These are phyloP conservation scores for Aureobasidium lini DNA, from an alignment of 2,329 filamentous ascomycete genomes.

Conservation along the genomic window DNA sequence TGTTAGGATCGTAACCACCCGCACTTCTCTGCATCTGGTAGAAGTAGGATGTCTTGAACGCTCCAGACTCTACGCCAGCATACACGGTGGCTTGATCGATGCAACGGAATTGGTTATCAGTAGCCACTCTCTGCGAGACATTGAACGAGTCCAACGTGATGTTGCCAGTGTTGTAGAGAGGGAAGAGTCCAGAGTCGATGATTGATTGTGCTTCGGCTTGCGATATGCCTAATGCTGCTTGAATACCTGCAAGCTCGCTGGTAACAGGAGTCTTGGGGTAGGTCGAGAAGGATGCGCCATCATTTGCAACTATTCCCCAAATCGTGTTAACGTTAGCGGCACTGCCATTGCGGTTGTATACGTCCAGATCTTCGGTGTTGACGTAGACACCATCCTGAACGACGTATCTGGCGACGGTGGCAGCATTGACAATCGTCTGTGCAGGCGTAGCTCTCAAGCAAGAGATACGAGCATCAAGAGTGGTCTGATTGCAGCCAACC, in stretches of 20 bases:
- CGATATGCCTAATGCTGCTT: conserved; percentile 40
- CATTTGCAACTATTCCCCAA: conserved; percentile 48
- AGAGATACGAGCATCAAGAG: conserved; percentile 41
- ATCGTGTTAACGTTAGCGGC: conserved; percentile 47
- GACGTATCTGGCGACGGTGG: conserved; percentile 42
- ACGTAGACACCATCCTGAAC: conserved; percentile 54
- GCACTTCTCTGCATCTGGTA: conserved; percentile 55
- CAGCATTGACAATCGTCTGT: conserved; percentile 32
- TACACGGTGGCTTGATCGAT: conserved; percentile 52
- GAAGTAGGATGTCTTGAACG: conserved; percentile 47
- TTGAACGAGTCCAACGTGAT: conserved; percentile 51
- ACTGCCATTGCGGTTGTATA: conserved; percentile 35
- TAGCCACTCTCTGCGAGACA: conserved; percentile 46
- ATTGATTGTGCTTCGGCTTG: conserved; percentile 31
- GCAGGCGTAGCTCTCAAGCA: conserved; percentile 46
- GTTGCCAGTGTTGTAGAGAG: conserved; percentile 41
- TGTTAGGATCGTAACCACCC: conserved; percentile 47
- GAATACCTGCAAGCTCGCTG: conserved; percentile 36
- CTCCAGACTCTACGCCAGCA: conserved; percentile 38
- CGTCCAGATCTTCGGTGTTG: conserved; percentile 41
- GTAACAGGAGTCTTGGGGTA: conserved; percentile 40
- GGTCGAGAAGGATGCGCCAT: conserved; percentile 48
- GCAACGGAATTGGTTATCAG: conserved; percentile 54
- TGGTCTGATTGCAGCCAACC: conserved; percentile 45
- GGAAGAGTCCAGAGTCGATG: conserved; percentile 43